Percentiles rank a stretch among this genome's conserved stretches.
phyloP scores from a whole-genome alignment of 2,329 filamentous ascomycete species.

The Conoideocrella luteorostrata region DNA sequence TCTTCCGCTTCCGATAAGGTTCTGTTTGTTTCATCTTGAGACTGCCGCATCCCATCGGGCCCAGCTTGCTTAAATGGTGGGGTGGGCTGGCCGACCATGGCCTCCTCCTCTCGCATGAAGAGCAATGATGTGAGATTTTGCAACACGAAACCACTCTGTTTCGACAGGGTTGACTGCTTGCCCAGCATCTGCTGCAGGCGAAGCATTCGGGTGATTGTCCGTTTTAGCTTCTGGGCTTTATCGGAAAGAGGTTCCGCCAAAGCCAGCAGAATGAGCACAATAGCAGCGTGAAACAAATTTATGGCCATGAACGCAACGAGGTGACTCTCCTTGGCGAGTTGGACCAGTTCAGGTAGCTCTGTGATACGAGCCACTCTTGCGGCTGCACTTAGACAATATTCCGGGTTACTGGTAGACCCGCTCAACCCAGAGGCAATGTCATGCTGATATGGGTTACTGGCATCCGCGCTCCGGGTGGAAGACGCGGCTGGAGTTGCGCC shows the following conservation, averaged over 20 bases:
- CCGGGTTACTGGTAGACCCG: slow-evolving; percentile 13
- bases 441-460: too few species aligned
- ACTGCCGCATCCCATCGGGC: not conserved
- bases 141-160: not conserved
- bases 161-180: not conserved
- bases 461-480: not conserved
- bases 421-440: too few species aligned
- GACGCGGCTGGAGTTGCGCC: not conserved
- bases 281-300: slow-evolving; percentile 37
- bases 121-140: slow-evolving; percentile 2
- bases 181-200: slow-evolving; percentile 27
- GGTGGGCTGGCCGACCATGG: not conserved
- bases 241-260: slow-evolving; percentile 35
- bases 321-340: slow-evolving; percentile 34
- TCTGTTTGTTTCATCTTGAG: not conserved
- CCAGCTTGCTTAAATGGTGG: not conserved
- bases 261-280: slow-evolving; percentile 35
- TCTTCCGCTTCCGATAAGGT: not conserved
- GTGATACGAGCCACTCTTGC: slow-evolving; percentile 31
- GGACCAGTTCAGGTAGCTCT: slow-evolving; percentile 24
- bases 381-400: slow-evolving; percentile 31
- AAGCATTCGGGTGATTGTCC: slow-evolving; percentile 34
- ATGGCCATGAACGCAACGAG: slow-evolving; percentile 37
- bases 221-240: slow-evolving; percentile 34
- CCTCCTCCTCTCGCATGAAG: slow-evolving; percentile 2